A percentile compares a stretch with the other conserved stretches of the same genome.
These are phyloP conservation scores for Tylopilus sp. DNA, from an alignment of 1,284 basidiomycete species.

Conservation along the genomic window DNA sequence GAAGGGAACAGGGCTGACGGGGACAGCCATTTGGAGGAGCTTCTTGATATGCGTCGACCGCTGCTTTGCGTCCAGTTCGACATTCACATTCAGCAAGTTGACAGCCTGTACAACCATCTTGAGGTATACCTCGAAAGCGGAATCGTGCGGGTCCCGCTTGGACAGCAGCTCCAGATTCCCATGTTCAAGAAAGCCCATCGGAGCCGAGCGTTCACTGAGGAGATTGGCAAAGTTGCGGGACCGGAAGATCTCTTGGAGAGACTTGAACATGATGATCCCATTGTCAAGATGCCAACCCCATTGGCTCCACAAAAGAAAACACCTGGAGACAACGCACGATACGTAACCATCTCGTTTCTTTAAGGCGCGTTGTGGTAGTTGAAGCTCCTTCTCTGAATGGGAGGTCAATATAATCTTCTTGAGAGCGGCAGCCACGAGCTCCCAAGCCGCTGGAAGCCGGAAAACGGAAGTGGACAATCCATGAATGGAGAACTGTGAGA, in stretches of 20 bases:
- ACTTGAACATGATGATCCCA: constrained; percentile 57
- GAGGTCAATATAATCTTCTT: constrained; percentile 56
- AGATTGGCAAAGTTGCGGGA: constrained; percentile 79
- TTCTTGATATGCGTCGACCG: constrained; percentile 56
- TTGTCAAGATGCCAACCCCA: constrained; percentile 77
- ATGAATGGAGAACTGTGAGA: constrained; percentile 76
- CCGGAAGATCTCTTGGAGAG: constrained; percentile 75
- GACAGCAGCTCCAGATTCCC: constrained; percentile 56
- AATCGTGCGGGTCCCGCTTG: constrained; percentile 55
- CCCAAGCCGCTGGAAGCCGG: constrained; percentile 65
- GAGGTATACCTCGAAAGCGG: constrained; percentile 77
- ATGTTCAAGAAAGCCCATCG: constrained; percentile 72
- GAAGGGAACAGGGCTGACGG: constrained; percentile 69
- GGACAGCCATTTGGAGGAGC: constrained; percentile 75
- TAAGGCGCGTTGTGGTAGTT: constrained; percentile 40
- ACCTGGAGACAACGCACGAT: constrained; percentile 68
- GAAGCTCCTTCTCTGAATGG: constrained; percentile 47
- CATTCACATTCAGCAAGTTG: constrained; percentile 28
- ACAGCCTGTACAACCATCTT: constrained; percentile 69
- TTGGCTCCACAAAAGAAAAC: constrained; percentile 61
- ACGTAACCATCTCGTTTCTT: constrained; percentile 75
- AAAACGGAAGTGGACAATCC: constrained; percentile 54
- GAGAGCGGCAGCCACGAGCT: constrained; percentile 56
- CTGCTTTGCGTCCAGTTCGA: constrained; percentile 34
- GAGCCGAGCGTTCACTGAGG: constrained; percentile 69